phyloP scores from a whole-genome alignment of 1,139 yeast genomes.

The Diutina scorzettiae region DNA sequence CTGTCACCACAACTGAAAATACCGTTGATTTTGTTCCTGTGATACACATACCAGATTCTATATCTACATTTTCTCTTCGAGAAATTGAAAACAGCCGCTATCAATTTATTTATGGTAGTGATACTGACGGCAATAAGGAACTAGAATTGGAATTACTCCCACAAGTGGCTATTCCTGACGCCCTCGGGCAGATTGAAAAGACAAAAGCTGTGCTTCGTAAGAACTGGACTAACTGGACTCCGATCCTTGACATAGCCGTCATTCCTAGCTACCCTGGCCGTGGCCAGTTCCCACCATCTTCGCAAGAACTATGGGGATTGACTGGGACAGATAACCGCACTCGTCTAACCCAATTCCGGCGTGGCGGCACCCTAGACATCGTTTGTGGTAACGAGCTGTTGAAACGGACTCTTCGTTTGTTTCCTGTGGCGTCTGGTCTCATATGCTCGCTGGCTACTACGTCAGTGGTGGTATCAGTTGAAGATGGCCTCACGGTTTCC shows the following conservation, averaged over 20 bases:
- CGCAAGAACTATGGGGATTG: background rate
- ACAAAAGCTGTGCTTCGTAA: background rate
- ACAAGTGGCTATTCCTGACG: background rate
- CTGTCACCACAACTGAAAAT: background rate
- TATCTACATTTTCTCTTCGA: background rate
- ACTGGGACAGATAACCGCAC: conserved; percentile 4
- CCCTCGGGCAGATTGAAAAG: background rate
- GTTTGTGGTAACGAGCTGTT: background rate
- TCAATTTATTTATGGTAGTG: conserved; percentile 5
- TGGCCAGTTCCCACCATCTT: background rate
- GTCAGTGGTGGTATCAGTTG: background rate
- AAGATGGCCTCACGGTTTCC: background rate
- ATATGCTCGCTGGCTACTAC: background rate
- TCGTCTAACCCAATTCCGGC: conserved; percentile 1
- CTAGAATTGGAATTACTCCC: background rate
- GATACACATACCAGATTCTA: background rate
- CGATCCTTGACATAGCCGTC: background rate
- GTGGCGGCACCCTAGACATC: background rate
- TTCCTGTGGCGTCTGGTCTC: background rate
- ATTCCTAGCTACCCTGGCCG: background rate
- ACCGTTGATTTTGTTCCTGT: background rate
- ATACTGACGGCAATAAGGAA: conserved; percentile 4
- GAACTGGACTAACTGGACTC: conserved; percentile 1
- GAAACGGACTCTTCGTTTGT: background rate
- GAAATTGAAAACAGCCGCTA: background rate